Evolutionary conservation across 257 asterid species (phyloP).

Genomic region (Fraxinus cuspidata): DNA sequence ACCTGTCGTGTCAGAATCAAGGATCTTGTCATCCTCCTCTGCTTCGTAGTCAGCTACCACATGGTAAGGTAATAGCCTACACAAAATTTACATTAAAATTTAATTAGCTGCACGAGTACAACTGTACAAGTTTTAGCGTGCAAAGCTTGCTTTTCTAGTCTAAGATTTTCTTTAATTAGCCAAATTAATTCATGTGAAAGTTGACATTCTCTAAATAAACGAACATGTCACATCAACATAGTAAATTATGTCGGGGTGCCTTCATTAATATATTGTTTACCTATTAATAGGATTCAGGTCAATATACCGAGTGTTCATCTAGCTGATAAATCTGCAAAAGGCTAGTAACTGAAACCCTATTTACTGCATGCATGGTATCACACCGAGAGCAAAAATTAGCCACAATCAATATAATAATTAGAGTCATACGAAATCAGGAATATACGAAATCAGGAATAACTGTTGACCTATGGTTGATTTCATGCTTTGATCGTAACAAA

Average conservation of each 20-base stretch:
- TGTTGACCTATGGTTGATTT: no score
- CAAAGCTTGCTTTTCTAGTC: not conserved
- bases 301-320: not conserved
- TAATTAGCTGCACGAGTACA: not conserved
- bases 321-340: not conserved
- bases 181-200: slow-evolving; percentile 7
- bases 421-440: not conserved
- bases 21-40: slow-evolving; percentile 98
- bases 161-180: not conserved
- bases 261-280: not conserved
- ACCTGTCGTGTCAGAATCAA: slow-evolving; percentile 85
- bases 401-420: not conserved
- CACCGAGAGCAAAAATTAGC: not conserved
- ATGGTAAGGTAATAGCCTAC: slow-evolving; percentile 93
- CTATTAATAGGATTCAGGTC: not conserved
- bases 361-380: not conserved
- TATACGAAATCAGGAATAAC: not conserved
- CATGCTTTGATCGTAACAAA: no score
- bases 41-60: slow-evolving; percentile 99
- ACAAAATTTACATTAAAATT: slow-evolving; percentile 19
- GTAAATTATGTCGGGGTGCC: not conserved
- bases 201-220: not conserved
- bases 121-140: not conserved
- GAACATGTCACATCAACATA: not conserved
- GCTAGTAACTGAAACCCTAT: not conserved